Evolutionary conservation across 148 eudicot genomes (phyloP), one percentile per base, ranked within the genome.

Genomic region (Fallopia convolvulus): DNA sequence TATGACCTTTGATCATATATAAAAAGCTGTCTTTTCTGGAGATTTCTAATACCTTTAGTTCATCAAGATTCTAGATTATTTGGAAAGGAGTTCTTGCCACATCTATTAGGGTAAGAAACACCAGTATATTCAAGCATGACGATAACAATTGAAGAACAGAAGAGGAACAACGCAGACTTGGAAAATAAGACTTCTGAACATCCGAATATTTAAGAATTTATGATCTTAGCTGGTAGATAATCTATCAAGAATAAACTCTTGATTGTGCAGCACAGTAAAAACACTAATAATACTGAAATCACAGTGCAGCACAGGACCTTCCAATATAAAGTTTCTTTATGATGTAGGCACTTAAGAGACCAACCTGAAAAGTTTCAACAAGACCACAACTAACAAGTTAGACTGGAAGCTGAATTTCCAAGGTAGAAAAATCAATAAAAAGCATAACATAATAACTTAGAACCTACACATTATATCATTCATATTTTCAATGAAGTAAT

Each of bases 321-420:
- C 88, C 92, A 72, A 89, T 87, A 79, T 89, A 87, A 33, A 89
- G 90, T 53, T 78, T 84, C 86, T 89, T 89, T 81, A 87, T 89
- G 63, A 79, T 71, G 61, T 76, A 89, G 18, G 92, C 92, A 84
- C 92, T 89, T 33, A 87, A 81, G 60, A 89, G 83, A 53, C 92
- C 90, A 77, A 81, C 85, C 90, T 89, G 87, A 18, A 60, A 83
- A 73, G 41, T 65, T 65, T 65, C 41, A 26, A 26, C 30, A 26
- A 26, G 30, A 26, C 0, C 70, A 65, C 70, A 30, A 65, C 4
- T 68, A 68, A 68, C 36, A 68, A 32, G 41, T 65, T 65, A 65
- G 70, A 65, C 18, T 65, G 41, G 18, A 26, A 65, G 70, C 33
- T 30, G 70, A 65, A 30, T 65, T 11, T 30, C 17, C 7, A 32